Percentiles rank a stretch among this genome's conserved stretches.
These are phyloP conservation scores for Scorias spongiosa DNA, from an alignment of 2,329 filamentous ascomycete genomes.

Conservation along the genomic window DNA sequence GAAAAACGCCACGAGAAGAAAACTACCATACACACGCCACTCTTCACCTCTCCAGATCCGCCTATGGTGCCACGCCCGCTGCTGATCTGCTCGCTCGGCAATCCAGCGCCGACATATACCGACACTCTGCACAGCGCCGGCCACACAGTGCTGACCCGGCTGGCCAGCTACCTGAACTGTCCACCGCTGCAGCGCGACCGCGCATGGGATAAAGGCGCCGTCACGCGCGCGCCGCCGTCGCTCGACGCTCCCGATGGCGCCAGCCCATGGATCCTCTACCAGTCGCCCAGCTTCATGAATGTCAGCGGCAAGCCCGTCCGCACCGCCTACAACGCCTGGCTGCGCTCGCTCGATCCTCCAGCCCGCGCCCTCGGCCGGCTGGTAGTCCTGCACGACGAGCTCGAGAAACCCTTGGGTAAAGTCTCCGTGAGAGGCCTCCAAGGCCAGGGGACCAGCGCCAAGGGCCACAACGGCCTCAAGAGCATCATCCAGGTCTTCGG, in stretches of 20 bases:
- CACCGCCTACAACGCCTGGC: slow-evolving; percentile 46
- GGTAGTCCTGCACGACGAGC: slow-evolving; percentile 76
- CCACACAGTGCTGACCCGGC: slow-evolving; percentile 55
- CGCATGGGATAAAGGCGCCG: slow-evolving; percentile 33
- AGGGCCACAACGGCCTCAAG: slow-evolving; percentile 33
- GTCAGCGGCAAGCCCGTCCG: slow-evolving; percentile 57
- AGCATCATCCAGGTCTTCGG: slow-evolving; percentile 46
- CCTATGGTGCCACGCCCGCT: slow-evolving; percentile 31
- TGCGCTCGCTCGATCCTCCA: slow-evolving; percentile 14
- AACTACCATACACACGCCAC: neutral
- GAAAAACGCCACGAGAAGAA: no score
- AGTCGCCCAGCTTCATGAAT: slow-evolving; percentile 74
- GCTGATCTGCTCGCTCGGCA: slow-evolving; percentile 77
- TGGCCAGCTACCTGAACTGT: slow-evolving; percentile 35
- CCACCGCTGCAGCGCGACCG: slow-evolving; percentile 23
- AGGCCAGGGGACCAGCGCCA: slow-evolving; percentile 32
- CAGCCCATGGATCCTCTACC: slow-evolving; percentile 45
- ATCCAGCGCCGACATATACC: slow-evolving; percentile 54
- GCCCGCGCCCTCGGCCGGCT: slow-evolving; percentile 33
- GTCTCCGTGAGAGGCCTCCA: slow-evolving; percentile 40
- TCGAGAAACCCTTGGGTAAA: slow-evolving; percentile 56
- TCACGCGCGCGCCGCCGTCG: slow-evolving; percentile 29
- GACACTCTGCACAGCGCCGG: slow-evolving; percentile 78
- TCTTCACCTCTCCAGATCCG: neutral
- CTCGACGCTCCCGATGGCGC: slow-evolving; percentile 10